phyloP scores from a whole-genome alignment of 495 filamentous ascomycete species.

The Tuber aestivum region DNA sequence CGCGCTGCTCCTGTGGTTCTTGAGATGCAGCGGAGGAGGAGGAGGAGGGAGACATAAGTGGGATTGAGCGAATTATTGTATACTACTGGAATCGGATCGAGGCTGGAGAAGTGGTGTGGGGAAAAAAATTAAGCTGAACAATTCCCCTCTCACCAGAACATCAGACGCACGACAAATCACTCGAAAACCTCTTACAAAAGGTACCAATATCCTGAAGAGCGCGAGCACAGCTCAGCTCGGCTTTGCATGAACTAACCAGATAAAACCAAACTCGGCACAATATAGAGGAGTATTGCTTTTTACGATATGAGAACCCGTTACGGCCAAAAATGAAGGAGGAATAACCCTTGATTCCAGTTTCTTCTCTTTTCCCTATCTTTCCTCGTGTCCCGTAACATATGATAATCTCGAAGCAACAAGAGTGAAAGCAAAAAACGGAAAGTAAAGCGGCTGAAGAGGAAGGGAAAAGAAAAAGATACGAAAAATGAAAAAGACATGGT shows the following conservation, averaged over 20 bases:
- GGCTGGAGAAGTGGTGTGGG: constrained; percentile 6
- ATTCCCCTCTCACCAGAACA: background rate
- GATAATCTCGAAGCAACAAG: background rate
- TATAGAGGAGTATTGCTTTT: background rate
- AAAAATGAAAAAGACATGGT: background rate
- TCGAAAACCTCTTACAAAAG: background rate
- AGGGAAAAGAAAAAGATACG: background rate
- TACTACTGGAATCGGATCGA: background rate
- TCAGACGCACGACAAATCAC: constrained; percentile 8
- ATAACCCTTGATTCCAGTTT: constrained; percentile 10
- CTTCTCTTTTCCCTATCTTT: constrained; percentile 14
- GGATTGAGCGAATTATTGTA: background rate
- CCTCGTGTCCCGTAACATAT: constrained; percentile 7
- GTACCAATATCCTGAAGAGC: background rate
- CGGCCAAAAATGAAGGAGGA: constrained; percentile 2
- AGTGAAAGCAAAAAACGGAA: background rate
- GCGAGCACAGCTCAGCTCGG: background rate
- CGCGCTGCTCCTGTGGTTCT: constrained; percentile 32
- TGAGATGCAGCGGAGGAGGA: constrained; percentile 19
- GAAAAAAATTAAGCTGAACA: constrained; percentile 8
- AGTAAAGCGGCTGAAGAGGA: background rate
- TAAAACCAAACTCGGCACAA: background rate
- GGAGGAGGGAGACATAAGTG: constrained; percentile 1
- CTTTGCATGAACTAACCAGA: background rate
- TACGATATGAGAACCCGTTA: background rate